Percentiles rank a stretch among this genome's conserved stretches.
These are phyloP conservation scores for Pezicula neosporulosa DNA, from an alignment of 2,329 filamentous ascomycete genomes.

Conservation along the genomic window DNA sequence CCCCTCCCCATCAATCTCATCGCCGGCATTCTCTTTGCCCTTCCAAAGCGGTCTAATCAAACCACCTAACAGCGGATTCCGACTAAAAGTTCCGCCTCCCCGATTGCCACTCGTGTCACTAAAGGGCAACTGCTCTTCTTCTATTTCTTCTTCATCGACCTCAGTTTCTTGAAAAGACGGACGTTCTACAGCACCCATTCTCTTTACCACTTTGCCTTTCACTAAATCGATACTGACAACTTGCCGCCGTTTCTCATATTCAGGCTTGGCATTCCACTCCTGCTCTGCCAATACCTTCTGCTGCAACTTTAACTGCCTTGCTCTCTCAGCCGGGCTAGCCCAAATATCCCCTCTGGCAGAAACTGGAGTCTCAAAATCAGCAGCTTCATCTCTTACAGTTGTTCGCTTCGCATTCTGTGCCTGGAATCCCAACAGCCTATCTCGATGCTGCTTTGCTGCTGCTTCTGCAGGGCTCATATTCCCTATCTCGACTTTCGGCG, in stretches of 20 bases:
- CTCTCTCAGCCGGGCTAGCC: conserved; percentile 65
- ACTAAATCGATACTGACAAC: conserved; percentile 68
- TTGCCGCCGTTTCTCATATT: conserved; percentile 68
- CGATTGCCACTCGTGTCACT: conserved; percentile 13
- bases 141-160: conserved; percentile 22
- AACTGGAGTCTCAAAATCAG: conserved; percentile 58
- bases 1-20: conserved; percentile 24
- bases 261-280: conserved; percentile 64
- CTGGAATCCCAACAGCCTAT: conserved; percentile 64
- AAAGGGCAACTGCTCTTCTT: conserved; percentile 10
- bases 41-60: conserved; percentile 31
- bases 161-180: conserved; percentile 12
- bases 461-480: conserved; percentile 29
- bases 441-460: conserved; percentile 61
- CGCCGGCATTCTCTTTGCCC: conserved; percentile 23
- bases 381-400: conserved; percentile 67
- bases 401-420: conserved; percentile 67
- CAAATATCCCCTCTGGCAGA: conserved; percentile 55
- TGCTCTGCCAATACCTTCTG: conserved; percentile 65
- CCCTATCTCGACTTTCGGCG: conserved; percentile 30
- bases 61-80: conserved; percentile 30
- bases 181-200: conserved; percentile 24
- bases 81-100: conserved; percentile 28
- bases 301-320: conserved; percentile 65
- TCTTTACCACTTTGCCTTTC: conserved; percentile 52